Base-by-base conservation (phyloP, 345 rosid species). In the Clausena lansium region DNA sequence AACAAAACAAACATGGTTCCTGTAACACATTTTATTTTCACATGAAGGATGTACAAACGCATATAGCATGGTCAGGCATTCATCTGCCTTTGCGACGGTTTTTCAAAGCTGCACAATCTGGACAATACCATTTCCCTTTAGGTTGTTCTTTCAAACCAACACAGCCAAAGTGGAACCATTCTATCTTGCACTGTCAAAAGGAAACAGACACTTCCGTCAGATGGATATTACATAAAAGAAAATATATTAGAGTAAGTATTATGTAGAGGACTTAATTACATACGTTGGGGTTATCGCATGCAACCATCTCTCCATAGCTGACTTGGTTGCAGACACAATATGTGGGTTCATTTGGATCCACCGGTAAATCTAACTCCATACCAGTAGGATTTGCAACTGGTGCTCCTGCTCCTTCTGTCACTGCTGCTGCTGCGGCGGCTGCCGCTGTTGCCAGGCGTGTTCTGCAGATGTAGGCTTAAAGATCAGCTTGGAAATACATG, bases 101-200 rank as follows among this genome's bases (percentile, higher is more conserved):
- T 85, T 86, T 94, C 73, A 84, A 33, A 25, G 87, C 83, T 74
- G 90, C 92, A 80, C 99, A 94, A 52, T 87, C 93, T 9, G 97
- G 81, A 64, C 99, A 96, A 63, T 86, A 92, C 98, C 99, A 96
- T 84, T 96, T 96, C 57, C 99, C 99, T 79, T 83, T 96, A 2
- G 97, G 97, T 64, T 90, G 91, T 80, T 92, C 97, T 72, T 90
- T 96, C 79, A 94, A 77, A 58, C 97, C 97, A 33, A 96, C 98
- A 32, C 99, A 96, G 0, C 95, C 97, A 50, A 94, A 96, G 83
- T 94, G 98, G 83, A 96, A 94, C 99, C 99, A 96, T 81, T 96
- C 99, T 83, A 96, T 94, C 87, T 89, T 92, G 90, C 99, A 94
- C 98, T 96, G 93, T 24, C 58, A 74, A 74, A 75, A 73, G 25